Percentiles rank a stretch among this genome's conserved stretches.
phyloP scores from a whole-genome alignment of 495 filamentous ascomycete genomes.

The Astrothelium subdiscretum region DNA sequence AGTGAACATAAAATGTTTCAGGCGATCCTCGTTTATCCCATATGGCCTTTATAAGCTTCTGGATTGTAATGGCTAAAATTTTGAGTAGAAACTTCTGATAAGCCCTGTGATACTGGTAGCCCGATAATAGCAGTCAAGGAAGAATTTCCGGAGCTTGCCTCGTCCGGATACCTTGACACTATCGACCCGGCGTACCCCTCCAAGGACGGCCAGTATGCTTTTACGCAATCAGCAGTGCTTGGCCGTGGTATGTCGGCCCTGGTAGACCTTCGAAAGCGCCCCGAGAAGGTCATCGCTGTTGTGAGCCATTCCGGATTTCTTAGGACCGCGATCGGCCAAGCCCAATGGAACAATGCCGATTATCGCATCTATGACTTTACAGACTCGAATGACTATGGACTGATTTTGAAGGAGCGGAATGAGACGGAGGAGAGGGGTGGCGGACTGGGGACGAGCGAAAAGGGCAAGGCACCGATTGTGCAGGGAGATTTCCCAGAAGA shows the following conservation, averaged over 20 bases:
- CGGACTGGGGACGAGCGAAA: constrained; percentile 22
- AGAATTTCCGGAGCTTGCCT: constrained; percentile 44
- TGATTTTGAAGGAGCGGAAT: constrained; percentile 19
- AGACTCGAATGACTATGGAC: constrained; percentile 18
- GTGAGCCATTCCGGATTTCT: constrained; percentile 51
- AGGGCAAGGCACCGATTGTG: constrained; percentile 9
- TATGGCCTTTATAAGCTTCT: neutral
- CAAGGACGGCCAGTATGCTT: constrained; percentile 41
- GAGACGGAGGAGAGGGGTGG: constrained; percentile 24
- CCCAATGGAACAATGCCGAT: constrained; percentile 41
- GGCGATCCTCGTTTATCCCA: neutral
- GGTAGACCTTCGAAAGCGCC: constrained; percentile 36
- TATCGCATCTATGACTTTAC: constrained; percentile 51
- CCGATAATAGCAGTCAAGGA: constrained; percentile 28
- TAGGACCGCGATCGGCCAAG: constrained; percentile 29
- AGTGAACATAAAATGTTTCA: neutral
- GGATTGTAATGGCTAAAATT: neutral
- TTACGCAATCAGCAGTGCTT: constrained; percentile 35
- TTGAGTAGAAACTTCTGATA: constrained; percentile 41
- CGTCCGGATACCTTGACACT: constrained; percentile 19
- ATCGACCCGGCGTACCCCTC: constrained; percentile 45
- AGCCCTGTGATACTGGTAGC: constrained; percentile 47
- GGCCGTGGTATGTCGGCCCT: constrained; percentile 37
- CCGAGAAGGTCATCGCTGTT: constrained; percentile 50
- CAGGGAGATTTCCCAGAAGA: constrained; percentile 17